These are phyloP conservation scores for Ceratorhiza oryzae-sativae DNA, from an alignment of 1,284 basidiomycete species.

Conservation along the genomic window DNA sequence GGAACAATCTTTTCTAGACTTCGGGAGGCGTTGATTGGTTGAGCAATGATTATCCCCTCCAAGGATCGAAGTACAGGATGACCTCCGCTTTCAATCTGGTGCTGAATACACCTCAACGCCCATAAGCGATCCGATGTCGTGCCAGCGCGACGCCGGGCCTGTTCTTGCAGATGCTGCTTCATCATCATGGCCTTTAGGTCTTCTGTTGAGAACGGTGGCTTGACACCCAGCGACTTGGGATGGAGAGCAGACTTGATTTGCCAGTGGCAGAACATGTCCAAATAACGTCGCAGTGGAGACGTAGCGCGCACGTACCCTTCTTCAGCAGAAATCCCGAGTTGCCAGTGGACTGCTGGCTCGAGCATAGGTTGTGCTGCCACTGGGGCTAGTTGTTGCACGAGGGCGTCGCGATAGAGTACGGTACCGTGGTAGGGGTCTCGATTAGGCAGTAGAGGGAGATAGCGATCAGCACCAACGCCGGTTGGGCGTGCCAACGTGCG, in stretches of 20 bases:
- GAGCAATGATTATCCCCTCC: conserved; percentile 9
- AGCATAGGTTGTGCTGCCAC: conserved; percentile 58
- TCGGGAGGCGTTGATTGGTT: background rate
- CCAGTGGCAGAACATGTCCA: conserved; percentile 90
- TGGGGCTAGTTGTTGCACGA: conserved; percentile 44
- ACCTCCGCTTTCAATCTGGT: conserved; percentile 16
- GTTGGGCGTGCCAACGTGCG: conserved; percentile 57
- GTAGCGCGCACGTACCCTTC: conserved; percentile 87
- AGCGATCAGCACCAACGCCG: conserved; percentile 48
- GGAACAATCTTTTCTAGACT: conserved; percentile 6
- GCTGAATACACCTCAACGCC: conserved; percentile 31
- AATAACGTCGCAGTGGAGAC: conserved; percentile 85
- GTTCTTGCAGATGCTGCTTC: conserved; percentile 46
- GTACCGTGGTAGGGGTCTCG: conserved; percentile 58
- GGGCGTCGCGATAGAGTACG: conserved; percentile 48
- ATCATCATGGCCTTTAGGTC: conserved; percentile 42
- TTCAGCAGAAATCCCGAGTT: conserved; percentile 70
- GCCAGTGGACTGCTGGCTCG: conserved; percentile 69
- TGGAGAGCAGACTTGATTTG: conserved; percentile 83
- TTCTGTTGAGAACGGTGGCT: conserved; percentile 29
- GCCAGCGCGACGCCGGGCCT: conserved; percentile 45
- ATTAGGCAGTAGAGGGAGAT: conserved; percentile 47
- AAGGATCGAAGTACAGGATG: conserved; percentile 10
- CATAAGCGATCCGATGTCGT: conserved; percentile 27
- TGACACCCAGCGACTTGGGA: conserved; percentile 31